Evolutionary conservation across 208 protist species (phyloP), one percentile per base, ranked within the genome.

Genomic region (Trypanosoma mega): DNA sequence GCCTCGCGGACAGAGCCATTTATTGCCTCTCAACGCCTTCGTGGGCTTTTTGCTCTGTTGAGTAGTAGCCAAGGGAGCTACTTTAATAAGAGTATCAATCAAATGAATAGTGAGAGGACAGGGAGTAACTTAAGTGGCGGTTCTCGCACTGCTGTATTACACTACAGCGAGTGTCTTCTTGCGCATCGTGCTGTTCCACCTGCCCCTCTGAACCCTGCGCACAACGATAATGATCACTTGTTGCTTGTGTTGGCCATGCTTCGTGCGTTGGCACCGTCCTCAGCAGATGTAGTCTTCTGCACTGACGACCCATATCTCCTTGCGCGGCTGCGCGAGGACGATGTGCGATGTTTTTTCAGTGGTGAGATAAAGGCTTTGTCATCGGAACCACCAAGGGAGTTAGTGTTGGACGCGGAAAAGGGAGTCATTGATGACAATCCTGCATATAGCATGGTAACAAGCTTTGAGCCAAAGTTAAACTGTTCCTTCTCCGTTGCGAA

Each of bases 101-200:
- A n/a, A n/a, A n/a, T n/a, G n/a, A n/a, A n/a, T n/a, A n/a, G n/a
- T n/a, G n/a, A n/a, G n/a, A n/a, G n/a, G n/a, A n/a, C n/a, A n/a
- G n/a, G n/a, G n/a, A n/a, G n/a, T n/a, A n/a, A n/a, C n/a, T n/a
- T n/a, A n/a, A n/a, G n/a, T n/a, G n/a, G n/a, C n/a, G n/a, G n/a
- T n/a, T n/a, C n/a, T 21, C 29, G 3, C 24, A 31, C 24, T 33
- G 23, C 49, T 5, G 59, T 89, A 18, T 54, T 95, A 34, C 82
- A 95, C 72, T 95, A 90, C 46, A 82, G 74, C 16, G 87, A 95
- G 68, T 91, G 76, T 53, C 60, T 92, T 6, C 74, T 86, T 18
- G 72, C 88, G 0, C 76, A 87, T 37, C 29, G 39, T 68, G 52
- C 44, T 29, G 41, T 0, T 18, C 39, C 1, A 36, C 24, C 9